phyloP scores from a whole-genome alignment of 1,284 basidiomycete species.

The Fomitiporia mediterranea region DNA sequence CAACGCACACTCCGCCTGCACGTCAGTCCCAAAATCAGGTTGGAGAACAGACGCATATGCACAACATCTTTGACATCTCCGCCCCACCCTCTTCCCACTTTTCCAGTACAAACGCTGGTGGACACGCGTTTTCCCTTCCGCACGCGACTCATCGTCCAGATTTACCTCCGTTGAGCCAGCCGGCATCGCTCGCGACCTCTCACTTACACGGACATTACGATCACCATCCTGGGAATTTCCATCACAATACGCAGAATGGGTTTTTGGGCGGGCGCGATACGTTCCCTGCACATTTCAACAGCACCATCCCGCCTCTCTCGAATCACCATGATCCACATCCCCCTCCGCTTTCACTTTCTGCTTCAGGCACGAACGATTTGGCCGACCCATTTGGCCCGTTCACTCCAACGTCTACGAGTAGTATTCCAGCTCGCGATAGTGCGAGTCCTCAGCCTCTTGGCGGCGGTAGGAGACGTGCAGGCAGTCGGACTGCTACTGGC shows the following conservation, averaged over 20 bases:
- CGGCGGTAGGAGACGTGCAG: constrained; percentile 1
- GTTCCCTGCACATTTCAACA: constrained; percentile 20
- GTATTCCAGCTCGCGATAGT: constrained; percentile 9
- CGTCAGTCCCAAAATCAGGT: constrained; percentile 21
- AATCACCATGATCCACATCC: constrained; percentile 13
- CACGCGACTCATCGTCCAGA: constrained; percentile 19
- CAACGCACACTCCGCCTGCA: constrained; percentile 31
- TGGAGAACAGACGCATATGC: constrained; percentile 37
- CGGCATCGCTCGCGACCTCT: constrained; percentile 16
- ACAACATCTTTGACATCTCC: constrained; percentile 71
- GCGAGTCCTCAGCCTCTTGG: constrained; percentile 4
- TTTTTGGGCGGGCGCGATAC: constrained; percentile 11
- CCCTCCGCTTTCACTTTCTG: background rate
- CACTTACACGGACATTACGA: constrained; percentile 14
- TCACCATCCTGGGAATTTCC: constrained; percentile 13
- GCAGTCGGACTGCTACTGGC: constrained; percentile 24
- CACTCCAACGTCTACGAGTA: constrained; percentile 12
- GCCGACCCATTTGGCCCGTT: constrained; percentile 7
- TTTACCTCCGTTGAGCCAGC: constrained; percentile 15
- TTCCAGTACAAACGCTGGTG: constrained; percentile 7
- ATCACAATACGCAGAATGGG: background rate
- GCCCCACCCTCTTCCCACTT: constrained; percentile 33
- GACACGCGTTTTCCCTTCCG: constrained; percentile 20
- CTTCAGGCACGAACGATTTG: constrained; percentile 1
- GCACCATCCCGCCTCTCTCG: constrained; percentile 18